Evolutionary conservation across 805 yeast genomes (phyloP), one percentile per base, ranked within the genome.

Genomic region (Wickerhamomyces bovis): DNA sequence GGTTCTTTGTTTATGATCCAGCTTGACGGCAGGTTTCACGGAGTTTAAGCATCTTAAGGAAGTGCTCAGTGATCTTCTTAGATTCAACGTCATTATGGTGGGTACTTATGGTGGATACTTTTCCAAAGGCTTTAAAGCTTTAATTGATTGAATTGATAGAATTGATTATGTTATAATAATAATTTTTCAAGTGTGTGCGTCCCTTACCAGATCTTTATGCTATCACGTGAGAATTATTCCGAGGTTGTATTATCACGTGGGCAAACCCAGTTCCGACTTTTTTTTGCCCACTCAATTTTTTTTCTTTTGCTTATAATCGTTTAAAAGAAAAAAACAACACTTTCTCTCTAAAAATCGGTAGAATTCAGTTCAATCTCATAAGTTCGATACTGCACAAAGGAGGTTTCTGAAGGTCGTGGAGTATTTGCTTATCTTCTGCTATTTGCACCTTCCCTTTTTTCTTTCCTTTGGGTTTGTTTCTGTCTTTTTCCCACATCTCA

Each of bases 21-120:
- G 12, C 11, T 41, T 42, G 15, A 56, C 47, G 9, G 57, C 58
- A 11, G 63, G 53, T 6, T 49, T 42, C 8, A 57, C 44, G 1
- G 39, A 19, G n/a, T 50, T 42, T 11, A 46, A 25, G 6, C 28
- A 18, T 6, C 30, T 13, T 6, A 22, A 16, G 9, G 44, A 31
- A 2, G 23, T 15, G 30, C 41, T 18, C 2, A 49, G 21, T 26
- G 36, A 23, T 38, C 50, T 47, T 21, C 15, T 30, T 12, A 44
- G 31, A n/a, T 30, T 40, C 36, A 47, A 39, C 26, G 48, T 46
- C 53, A 49, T 46, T 3, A 4, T 25, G 5, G 31, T 25, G 5
- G 31, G 3, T 16, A 28, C 31, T 28, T n/a, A 6, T 7, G 11
- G 12, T 28, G n/a, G 23, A 22, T 5, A 22, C 23, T 22, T n/a